Conservation (phyloP, 495 filamentous ascomycete genomes). For the Hyaloscypha variabilis region DNA sequence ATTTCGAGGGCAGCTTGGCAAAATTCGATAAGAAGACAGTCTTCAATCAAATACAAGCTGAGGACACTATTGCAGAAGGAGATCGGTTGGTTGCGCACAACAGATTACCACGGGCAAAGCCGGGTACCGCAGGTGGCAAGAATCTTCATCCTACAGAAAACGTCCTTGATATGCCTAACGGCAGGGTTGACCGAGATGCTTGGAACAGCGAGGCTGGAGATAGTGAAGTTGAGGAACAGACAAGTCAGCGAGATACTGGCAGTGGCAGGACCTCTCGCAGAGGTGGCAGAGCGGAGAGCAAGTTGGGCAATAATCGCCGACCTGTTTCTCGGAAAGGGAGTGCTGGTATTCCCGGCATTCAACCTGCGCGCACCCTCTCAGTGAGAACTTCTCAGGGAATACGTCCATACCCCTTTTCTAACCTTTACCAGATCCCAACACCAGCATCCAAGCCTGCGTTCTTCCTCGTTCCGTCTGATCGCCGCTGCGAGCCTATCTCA, state of each 20-base stretch:
- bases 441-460: conserved; percentile 35
- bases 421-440: conserved; percentile 16
- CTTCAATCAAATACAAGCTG: conserved; percentile 84
- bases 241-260: conserved; percentile 48
- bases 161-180: conserved; percentile 65
- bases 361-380: conserved; percentile 23
- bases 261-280: conserved; percentile 54
- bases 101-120: conserved; percentile 62
- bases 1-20: conserved; percentile 83
- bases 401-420: conserved; percentile 3
- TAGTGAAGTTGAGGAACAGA: conserved; percentile 49
- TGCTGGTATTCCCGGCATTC: conserved; percentile 34
- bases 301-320: conserved; percentile 36
- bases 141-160: conserved; percentile 92
- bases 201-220: conserved; percentile 77
- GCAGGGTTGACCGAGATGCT: conserved; percentile 41
- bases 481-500: conserved; percentile 77
- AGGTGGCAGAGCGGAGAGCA: conserved; percentile 53
- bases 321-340: conserved; percentile 68
- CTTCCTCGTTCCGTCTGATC: conserved; percentile 62
- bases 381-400: conserved; percentile 28
- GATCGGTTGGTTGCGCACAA: conserved; percentile 91
- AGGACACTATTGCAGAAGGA: conserved; percentile 85
- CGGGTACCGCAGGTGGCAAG: conserved; percentile 81
- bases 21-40: conserved; percentile 92